Evolutionary conservation across 257 asterid species (phyloP), one percentile per base, ranked within the genome.

Genomic region (Ajuga chamaepitys): DNA sequence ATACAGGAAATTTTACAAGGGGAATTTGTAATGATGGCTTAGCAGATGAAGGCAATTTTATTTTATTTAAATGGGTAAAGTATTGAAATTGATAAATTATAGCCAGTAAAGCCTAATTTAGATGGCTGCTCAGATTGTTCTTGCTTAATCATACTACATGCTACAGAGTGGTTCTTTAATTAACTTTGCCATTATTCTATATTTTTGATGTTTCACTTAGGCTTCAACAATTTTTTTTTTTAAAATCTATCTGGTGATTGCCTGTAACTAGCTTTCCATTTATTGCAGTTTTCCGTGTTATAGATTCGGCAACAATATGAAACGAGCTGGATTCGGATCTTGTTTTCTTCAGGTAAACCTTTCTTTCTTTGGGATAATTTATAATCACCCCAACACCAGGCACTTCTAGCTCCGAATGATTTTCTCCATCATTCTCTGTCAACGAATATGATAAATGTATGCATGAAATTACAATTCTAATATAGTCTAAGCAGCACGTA

Each of bases 271-370:
- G 58, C 50, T 53, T 68, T 66, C 57, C 68, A 28, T 80, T 62
- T 73, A 7, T 70, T 88, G 84, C 97, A 94, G 99, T 73, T 94
- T 84, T 69, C 99, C 97, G 0, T 87, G 99, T 67, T 94, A 88
- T 63, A 88, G 99, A 82, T 94, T 94, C 44, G 99, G 95, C 74
- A 90, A 85, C 87, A 94, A 94, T 77, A 88, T 94, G 99, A 86
- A 75, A 66, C 87, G 92, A 50, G 96, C 99, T 66, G 97, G 99
- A 70, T 78, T 81, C 28, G 95, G 99, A 58, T 74, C 96, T 66
- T 87, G 95, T 75, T 86, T 84, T 71, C 80, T 88, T 79, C 99
- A 94, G 97, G 99, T 94, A 77, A 68, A 55, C 70, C 18, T 32
- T 76, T 67, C 37, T 46, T 35, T 22, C 32, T 28, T 10, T 17